A percentile compares a stretch with the other conserved stretches of the same genome.
These are phyloP conservation scores for Chalaropsis ovoidea DNA, from an alignment of 2,329 filamentous ascomycete species.

Conservation along the genomic window DNA sequence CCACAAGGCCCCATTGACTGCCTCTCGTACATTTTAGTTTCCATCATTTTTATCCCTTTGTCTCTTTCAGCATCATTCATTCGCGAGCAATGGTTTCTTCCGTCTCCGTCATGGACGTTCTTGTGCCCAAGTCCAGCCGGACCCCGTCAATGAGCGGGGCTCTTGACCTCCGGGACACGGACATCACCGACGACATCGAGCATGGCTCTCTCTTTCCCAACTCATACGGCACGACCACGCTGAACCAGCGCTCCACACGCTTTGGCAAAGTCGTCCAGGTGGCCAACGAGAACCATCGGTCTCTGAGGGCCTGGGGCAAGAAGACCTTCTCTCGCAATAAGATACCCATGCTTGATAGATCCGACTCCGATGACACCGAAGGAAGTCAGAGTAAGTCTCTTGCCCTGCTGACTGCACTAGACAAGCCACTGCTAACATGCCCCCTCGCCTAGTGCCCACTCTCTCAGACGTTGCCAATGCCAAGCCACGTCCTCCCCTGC, in stretches of 20 bases:
- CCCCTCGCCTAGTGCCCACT: not conserved
- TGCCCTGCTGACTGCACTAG: not conserved
- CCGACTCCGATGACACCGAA: conserved; percentile 18
- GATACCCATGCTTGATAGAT: conserved; percentile 18
- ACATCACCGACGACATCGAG: conserved; percentile 25
- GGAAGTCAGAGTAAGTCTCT: conserved; percentile 2
- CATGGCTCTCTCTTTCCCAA: conserved; percentile 22
- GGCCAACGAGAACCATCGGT: conserved; percentile 23
- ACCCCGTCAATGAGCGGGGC: conserved; percentile 21
- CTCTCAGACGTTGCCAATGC: conserved; percentile 12
- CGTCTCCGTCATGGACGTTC: conserved; percentile 17
- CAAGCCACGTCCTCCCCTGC: conserved; percentile 13
- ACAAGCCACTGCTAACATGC: not conserved
- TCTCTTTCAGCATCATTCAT: not conserved
- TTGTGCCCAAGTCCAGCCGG: conserved; percentile 19
- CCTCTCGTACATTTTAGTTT: conserved; percentile 18
- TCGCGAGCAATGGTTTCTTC: conserved; percentile 2
- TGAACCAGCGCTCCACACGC: conserved; percentile 11
- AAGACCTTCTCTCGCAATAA: conserved; percentile 23
- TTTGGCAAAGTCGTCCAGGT: conserved; percentile 16
- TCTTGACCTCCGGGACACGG: conserved; percentile 24
- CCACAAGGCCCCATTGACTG: conserved; percentile 9
- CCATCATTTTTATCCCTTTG: conserved; percentile 14
- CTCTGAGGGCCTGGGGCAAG: conserved; percentile 22
- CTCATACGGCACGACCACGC: conserved; percentile 22